Percentiles rank a stretch among this genome's conserved stretches.
phyloP scores from a whole-genome alignment of 441 rosid genomes.

The Syzygium malaccense region DNA sequence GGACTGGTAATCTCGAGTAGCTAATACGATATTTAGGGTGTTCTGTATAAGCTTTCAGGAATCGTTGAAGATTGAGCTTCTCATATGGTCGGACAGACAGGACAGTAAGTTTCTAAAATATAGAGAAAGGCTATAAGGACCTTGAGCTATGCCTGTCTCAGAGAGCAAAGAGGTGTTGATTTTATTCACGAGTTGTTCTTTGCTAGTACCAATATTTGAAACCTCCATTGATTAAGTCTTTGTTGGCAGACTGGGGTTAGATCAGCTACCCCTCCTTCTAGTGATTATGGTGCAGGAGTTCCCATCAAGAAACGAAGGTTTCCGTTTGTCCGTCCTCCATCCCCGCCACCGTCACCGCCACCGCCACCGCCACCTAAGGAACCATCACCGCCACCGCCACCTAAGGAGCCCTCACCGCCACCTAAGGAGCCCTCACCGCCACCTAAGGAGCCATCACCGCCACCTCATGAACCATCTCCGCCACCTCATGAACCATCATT shows the following conservation, averaged over 20 bases:
- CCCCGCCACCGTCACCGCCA: conserved; percentile 21
- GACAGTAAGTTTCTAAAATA: neutral
- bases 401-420: conserved; percentile 21
- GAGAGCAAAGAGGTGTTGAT: conserved; percentile 65
- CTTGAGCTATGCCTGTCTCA: conserved; percentile 35
- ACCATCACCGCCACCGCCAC: conserved; percentile 4
- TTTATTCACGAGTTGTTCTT: conserved; percentile 1
- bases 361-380: conserved; percentile 27
- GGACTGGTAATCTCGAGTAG: neutral
- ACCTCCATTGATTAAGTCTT: conserved; percentile 22
- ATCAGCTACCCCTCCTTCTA: conserved; percentile 35
- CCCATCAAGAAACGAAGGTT: conserved; percentile 90
- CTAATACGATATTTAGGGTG: neutral
- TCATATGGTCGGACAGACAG: neutral
- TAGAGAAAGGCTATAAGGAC: neutral
- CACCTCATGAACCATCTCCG: conserved; percentile 22
- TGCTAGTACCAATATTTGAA: conserved; percentile 6
- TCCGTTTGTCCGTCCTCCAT: conserved; percentile 31
- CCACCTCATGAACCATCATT: neutral
- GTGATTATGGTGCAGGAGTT: conserved; percentile 55
- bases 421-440: conserved; percentile 21
- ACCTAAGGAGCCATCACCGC: conserved; percentile 19
- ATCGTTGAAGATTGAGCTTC: neutral
- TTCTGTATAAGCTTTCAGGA: neutral
- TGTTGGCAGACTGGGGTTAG: conserved; percentile 48